A percentile compares a stretch with the other conserved stretches of the same genome.
Evolutionary conservation across 1,139 yeast species (phyloP).

Genomic region (Kluyveromyces sp.): DNA sequence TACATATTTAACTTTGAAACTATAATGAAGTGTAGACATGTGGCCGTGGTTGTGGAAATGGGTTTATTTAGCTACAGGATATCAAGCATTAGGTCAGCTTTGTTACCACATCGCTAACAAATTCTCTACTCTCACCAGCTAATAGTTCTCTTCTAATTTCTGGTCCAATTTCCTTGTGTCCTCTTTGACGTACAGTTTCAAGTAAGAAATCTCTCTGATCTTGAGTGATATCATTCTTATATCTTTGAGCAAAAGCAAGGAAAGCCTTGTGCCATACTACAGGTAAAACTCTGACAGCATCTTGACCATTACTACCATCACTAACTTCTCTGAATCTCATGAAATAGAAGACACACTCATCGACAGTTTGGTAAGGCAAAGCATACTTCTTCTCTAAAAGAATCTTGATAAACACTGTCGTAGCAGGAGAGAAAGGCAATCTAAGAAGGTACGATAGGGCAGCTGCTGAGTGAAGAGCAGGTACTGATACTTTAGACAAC

Average conservation of each 20-base stretch:
- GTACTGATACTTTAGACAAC: conserved; percentile 80
- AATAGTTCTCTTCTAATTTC: conserved; percentile 89
- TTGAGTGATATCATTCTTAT: conserved; percentile 93
- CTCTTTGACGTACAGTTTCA: conserved; percentile 85
- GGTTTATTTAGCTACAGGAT: conserved; percentile 23
- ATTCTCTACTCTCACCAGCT: conserved; percentile 61
- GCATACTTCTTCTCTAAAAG: conserved; percentile 93
- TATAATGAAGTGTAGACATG: too few relatives aligned
- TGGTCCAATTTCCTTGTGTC: conserved; percentile 83
- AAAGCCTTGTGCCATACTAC: conserved; percentile 97
- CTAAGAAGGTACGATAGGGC: conserved; percentile 81
- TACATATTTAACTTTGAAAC: too few relatives aligned
- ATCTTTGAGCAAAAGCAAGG: conserved; percentile 87
- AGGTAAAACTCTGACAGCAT: conserved; percentile 62
- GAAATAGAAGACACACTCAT: conserved; percentile 90
- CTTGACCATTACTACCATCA: conserved; percentile 35
- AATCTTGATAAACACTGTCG: conserved; percentile 82
- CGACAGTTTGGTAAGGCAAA: conserved; percentile 90
- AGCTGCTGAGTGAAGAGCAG: conserved; percentile 92
- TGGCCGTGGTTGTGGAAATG: too few relatives aligned
- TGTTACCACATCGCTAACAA: conserved; percentile 19
- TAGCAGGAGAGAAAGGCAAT: conserved; percentile 79
- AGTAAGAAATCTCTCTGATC: conserved; percentile 92
- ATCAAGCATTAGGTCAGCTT: conserved; percentile 28
- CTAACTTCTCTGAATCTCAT: conserved; percentile 68